A percentile compares a stretch with the other conserved stretches of the same genome.
Evolutionary conservation across 139 green algal species (phyloP).

Genomic region (Coccomyxa sp.): DNA sequence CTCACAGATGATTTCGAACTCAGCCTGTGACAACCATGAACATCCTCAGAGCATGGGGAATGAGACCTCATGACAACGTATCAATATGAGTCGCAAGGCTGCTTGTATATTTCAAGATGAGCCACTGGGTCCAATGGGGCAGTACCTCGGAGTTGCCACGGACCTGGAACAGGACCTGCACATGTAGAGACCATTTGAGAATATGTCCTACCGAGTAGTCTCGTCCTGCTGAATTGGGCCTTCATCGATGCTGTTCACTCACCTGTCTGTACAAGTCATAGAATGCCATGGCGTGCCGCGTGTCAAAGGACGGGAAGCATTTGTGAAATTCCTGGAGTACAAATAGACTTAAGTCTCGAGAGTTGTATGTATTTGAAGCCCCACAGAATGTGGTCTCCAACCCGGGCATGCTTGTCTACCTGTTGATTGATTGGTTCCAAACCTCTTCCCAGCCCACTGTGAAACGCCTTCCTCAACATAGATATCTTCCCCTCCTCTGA

Average conservation of each 20-base stretch:
- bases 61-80: background rate
- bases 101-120: background rate
- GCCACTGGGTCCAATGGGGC: no score
- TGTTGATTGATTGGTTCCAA: no score
- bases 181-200: no score
- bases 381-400: no score
- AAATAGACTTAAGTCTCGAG: no score
- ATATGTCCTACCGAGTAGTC: no score
- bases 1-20: constrained; percentile 23
- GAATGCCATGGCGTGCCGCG: background rate
- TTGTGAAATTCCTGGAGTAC: constrained; percentile 7
- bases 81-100: no score
- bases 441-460: no score
- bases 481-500: no score
- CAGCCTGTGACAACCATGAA: constrained; percentile 7
- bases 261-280: constrained; percentile 21
- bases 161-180: constrained; percentile 12
- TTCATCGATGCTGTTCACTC: background rate
- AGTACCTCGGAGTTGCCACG: constrained; percentile 17
- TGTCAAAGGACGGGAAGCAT: constrained; percentile 5
- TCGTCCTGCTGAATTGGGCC: background rate
- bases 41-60: background rate
- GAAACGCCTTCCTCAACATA: no score
- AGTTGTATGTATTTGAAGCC: no score
- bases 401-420: no score